These are phyloP conservation scores for Larix kaempferi DNA, from an alignment of 75 land plant species.

Conservation along the genomic window DNA sequence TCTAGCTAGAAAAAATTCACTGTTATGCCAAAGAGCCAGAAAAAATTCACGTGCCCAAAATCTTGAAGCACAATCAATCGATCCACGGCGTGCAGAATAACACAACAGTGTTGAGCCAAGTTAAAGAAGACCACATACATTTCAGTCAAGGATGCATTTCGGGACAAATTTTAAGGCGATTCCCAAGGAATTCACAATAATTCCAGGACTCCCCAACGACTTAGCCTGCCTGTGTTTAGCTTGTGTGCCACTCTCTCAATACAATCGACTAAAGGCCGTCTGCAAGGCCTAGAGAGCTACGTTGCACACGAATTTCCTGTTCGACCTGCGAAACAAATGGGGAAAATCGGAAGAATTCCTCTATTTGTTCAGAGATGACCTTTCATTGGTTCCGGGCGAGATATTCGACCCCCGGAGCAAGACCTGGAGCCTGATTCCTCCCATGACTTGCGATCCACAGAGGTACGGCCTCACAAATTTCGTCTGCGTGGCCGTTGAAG, in stretches of 20 bases:
- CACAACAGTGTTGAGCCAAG: too few relatives aligned
- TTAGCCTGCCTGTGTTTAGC: conserved; percentile 71
- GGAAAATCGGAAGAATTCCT: conserved; percentile 35
- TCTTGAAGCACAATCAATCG: too few relatives aligned
- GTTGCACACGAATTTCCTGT: conserved; percentile 45
- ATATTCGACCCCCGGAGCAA: conserved; percentile 60
- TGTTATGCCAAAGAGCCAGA: too few relatives aligned
- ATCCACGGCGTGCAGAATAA: too few relatives aligned
- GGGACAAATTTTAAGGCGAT: neutral
- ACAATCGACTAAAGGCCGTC: conserved; percentile 51
- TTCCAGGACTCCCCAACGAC: conserved; percentile 89
- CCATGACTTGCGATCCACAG: conserved; percentile 60
- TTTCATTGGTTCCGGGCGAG: conserved; percentile 58
- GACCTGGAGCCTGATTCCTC: conserved; percentile 61
- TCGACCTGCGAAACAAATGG: conserved; percentile 44
- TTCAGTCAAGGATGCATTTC: neutral
- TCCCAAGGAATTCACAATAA: conserved; percentile 28
- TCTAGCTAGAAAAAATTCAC: too few relatives aligned
- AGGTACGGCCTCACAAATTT: conserved; percentile 71
- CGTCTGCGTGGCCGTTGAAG: conserved; percentile 41
- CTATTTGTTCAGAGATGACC: conserved; percentile 82
- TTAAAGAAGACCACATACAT: too few relatives aligned
- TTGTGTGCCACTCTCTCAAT: conserved; percentile 60
- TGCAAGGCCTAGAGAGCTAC: conserved; percentile 53
- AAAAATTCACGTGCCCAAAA: too few relatives aligned